A percentile compares a stretch with the other conserved stretches of the same genome.
phyloP scores from a whole-genome alignment of 768 basidiomycete genomes.

The Pleurotus ostreatus region DNA sequence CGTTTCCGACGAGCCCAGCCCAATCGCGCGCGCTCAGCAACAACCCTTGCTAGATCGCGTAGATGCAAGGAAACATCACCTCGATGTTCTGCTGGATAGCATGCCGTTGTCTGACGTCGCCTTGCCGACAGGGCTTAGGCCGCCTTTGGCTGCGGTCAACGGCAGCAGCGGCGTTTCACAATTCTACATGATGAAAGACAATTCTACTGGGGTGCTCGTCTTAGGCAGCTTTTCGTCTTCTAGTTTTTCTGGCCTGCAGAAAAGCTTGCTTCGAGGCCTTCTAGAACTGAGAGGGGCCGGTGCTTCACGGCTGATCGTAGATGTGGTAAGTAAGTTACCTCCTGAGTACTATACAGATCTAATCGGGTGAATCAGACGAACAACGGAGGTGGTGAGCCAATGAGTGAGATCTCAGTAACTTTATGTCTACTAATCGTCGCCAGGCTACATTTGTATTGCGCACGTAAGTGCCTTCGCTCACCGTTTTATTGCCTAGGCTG shows the following conservation, averaged over 20 bases:
- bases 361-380: slow-evolving; percentile 29
- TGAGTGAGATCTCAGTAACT: neutral
- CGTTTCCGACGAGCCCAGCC: slow-evolving; percentile 8
- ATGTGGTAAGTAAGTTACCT: slow-evolving; percentile 37
- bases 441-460: slow-evolving; percentile 54
- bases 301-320: slow-evolving; percentile 50
- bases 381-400: slow-evolving; percentile 38
- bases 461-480: slow-evolving; percentile 35
- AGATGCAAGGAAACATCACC: slow-evolving; percentile 27
- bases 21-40: slow-evolving; percentile 35
- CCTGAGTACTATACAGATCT: neutral
- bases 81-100: slow-evolving; percentile 49
- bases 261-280: slow-evolving; percentile 42
- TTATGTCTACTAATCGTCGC: neutral
- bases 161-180: slow-evolving; percentile 40
- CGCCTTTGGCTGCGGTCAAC: slow-evolving; percentile 30
- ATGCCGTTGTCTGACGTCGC: slow-evolving; percentile 38
- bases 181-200: slow-evolving; percentile 50
- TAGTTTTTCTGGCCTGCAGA: slow-evolving; percentile 36
- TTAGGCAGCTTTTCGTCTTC: slow-evolving; percentile 53
- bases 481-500: no score
- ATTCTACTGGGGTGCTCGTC: slow-evolving; percentile 44
- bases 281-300: slow-evolving; percentile 41
- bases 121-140: slow-evolving; percentile 36
- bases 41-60: slow-evolving; percentile 27